Evolutionary conservation across 2,329 filamentous ascomycete genomes (phyloP).

Genomic region (Chaetomium strumarium): DNA sequence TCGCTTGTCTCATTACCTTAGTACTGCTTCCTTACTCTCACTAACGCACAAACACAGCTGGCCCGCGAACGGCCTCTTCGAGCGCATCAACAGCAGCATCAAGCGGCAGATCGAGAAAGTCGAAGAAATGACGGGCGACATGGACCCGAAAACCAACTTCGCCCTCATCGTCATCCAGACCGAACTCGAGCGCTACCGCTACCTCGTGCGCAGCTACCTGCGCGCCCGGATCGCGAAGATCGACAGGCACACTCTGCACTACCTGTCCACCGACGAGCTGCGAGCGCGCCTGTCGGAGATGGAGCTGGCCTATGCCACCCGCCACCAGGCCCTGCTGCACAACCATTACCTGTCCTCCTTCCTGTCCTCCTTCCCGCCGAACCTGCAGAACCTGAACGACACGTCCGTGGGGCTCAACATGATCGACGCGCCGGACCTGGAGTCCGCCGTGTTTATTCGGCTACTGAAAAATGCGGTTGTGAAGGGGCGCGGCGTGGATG

Average conservation of each 20-base stretch:
- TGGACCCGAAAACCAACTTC: conserved; percentile 90
- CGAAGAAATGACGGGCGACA: conserved; percentile 64
- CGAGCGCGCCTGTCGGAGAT: conserved; percentile 63
- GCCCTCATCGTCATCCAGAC: conserved; percentile 92
- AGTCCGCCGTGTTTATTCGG: conserved; percentile 78
- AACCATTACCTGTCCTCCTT: conserved; percentile 84
- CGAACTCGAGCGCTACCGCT: conserved; percentile 91
- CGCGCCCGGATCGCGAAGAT: conserved; percentile 87
- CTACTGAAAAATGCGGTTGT: conserved; percentile 57
- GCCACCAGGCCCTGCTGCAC: conserved; percentile 79
- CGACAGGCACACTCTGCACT: conserved; percentile 69
- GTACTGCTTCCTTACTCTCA: not conserved
- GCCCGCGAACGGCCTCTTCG: conserved; percentile 68
- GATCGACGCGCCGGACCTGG: conserved; percentile 80
- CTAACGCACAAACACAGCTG: conserved; percentile 38
- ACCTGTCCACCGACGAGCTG: conserved; percentile 53
- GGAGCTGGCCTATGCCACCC: conserved; percentile 75
- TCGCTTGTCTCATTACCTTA: no score
- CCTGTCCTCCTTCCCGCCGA: conserved; percentile 70
- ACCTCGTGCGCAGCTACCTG: conserved; percentile 75
- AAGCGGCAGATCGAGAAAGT: conserved; percentile 35
- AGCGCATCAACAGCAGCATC: conserved; percentile 66
- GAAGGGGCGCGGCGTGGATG: conserved; percentile 56
- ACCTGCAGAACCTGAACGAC: conserved; percentile 82
- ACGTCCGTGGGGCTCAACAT: conserved; percentile 84